Conservation (phyloP, 2,329 filamentous ascomycete genomes). For the Xylaria sp. region DNA sequence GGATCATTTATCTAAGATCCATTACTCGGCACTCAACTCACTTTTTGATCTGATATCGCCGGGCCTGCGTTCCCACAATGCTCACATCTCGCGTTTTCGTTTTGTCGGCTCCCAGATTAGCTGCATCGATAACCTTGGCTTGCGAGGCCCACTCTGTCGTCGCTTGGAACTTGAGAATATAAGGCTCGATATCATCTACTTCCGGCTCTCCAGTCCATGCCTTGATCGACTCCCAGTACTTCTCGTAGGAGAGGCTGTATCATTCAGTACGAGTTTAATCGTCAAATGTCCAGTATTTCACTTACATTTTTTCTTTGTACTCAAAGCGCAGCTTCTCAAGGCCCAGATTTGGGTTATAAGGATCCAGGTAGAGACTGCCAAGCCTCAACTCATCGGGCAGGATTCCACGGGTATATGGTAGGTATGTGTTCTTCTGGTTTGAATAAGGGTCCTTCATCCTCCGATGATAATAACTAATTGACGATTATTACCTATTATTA, state of each 20-base stretch:
- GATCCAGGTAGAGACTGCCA: conserved; percentile 32
- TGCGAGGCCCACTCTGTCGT: conserved; percentile 29
- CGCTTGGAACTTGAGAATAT: conserved; percentile 25
- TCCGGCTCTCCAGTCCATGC: conserved; percentile 30
- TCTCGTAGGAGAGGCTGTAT: conserved; percentile 22
- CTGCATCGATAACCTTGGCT: conserved; percentile 30
- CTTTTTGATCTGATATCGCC: conserved; percentile 36
- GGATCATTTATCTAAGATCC: not conserved
- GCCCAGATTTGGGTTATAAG: conserved; percentile 31
- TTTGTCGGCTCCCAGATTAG: conserved; percentile 25
- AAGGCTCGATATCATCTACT: conserved; percentile 31
- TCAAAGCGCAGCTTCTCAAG: conserved; percentile 35
- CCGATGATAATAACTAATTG: not conserved
- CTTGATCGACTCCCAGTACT: conserved; percentile 31
- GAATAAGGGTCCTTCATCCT: conserved; percentile 31
- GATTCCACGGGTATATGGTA: conserved; percentile 33
- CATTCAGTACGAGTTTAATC: conserved; percentile 1
- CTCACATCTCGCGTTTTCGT: conserved; percentile 26
- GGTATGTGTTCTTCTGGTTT: conserved; percentile 32
- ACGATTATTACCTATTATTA: not conserved
- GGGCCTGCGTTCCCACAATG: conserved; percentile 30
- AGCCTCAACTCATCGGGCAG: conserved; percentile 31
- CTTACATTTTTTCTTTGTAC: conserved; percentile 28
- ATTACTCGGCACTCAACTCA: not conserved
- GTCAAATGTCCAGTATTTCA: not conserved